These are phyloP conservation scores for Leccinum subrobustum DNA, from an alignment of 1,284 basidiomycete genomes.

Conservation along the genomic window DNA sequence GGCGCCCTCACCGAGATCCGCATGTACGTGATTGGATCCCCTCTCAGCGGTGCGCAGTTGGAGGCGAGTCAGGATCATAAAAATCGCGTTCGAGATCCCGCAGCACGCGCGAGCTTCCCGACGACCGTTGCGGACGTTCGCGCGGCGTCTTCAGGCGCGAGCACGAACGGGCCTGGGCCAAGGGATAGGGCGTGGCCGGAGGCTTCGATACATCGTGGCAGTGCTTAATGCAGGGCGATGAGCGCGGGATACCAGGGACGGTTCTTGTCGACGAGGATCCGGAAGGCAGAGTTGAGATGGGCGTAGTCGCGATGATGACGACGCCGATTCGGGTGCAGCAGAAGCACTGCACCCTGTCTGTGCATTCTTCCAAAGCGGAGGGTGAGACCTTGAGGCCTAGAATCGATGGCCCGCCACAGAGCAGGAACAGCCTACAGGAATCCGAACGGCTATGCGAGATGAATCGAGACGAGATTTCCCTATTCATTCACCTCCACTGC, in stretches of 20 bases:
- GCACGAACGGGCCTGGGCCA: constrained; percentile 71
- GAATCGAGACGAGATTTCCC: neutral
- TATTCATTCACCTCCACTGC: too few species aligned
- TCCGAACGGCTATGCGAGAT: too few species aligned
- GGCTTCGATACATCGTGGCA: neutral
- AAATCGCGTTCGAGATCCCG: constrained; percentile 39
- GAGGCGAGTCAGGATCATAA: neutral
- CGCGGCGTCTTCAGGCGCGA: constrained; percentile 57
- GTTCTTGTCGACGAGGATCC: too few species aligned
- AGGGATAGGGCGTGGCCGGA: constrained; percentile 45
- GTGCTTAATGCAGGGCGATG: constrained; percentile 57
- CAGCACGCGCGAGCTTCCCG: constrained; percentile 59
- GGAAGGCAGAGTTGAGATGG: too few species aligned
- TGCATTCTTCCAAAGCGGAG: constrained; percentile 56
- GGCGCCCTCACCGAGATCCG: constrained; percentile 66
- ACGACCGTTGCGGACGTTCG: constrained; percentile 51
- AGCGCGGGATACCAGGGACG: constrained; percentile 31
- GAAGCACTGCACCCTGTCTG: neutral
- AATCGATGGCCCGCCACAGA: neutral
- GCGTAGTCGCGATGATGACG: too few species aligned
- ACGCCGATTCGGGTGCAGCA: neutral
- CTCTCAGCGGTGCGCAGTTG: constrained; percentile 13
- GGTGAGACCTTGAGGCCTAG: constrained; percentile 36
- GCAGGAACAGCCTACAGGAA: neutral
- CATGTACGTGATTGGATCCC: constrained; percentile 61